These are phyloP conservation scores for Teratosphaeria zuluensis DNA, from an alignment of 2,329 filamentous ascomycete genomes.

Conservation along the genomic window DNA sequence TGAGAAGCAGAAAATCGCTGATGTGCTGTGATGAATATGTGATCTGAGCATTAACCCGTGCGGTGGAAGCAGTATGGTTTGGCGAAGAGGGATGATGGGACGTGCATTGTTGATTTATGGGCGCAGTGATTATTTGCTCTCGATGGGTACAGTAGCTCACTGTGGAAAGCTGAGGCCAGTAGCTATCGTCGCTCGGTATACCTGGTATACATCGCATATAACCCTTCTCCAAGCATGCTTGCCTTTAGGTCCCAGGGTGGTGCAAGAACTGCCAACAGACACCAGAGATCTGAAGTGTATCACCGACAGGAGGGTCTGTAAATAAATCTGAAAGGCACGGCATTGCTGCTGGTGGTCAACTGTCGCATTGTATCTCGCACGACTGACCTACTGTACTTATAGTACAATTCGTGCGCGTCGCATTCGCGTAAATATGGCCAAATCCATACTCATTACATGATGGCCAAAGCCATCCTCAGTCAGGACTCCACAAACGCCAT, in stretches of 20 bases:
- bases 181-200: no score
- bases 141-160: no score
- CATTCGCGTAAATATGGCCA: background rate
- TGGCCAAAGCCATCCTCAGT: background rate
- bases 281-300: no score
- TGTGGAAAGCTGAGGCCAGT: no score
- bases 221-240: no score
- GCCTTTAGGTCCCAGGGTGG: no score
- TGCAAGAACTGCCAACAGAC: no score
- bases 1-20: conserved; percentile 45
- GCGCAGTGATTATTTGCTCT: no score
- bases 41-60: background rate
- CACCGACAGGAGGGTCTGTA: no score
- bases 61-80: background rate
- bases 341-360: background rate
- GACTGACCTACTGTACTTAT: background rate
- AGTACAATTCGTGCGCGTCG: background rate
- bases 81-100: no score
- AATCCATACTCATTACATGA: background rate
- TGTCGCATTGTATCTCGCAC: background rate
- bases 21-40: conserved; percentile 5
- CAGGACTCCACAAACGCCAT: background rate
- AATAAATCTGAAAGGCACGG: background rate
- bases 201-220: no score
- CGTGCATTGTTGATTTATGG: no score